These are phyloP conservation scores for Ceratocystis cacaofunesta DNA, from an alignment of 2,329 filamentous ascomycete species.

Conservation along the genomic window DNA sequence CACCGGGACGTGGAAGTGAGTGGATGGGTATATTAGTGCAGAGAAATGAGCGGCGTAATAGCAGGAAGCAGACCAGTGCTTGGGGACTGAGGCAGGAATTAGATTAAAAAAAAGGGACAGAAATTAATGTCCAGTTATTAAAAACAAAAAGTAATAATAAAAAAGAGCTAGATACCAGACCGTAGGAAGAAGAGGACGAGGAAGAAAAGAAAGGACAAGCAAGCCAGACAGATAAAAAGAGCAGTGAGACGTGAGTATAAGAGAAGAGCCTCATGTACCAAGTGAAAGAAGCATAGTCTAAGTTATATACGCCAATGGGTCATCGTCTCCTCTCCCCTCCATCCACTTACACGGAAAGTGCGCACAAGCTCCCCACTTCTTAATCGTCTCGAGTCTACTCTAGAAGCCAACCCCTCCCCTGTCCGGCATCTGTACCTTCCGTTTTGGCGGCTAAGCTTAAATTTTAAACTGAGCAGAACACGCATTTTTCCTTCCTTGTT, in stretches of 20 bases:
- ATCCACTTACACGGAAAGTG: no score
- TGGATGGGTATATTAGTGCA: conserved; percentile 20
- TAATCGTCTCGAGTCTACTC: not conserved
- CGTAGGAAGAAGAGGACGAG: conserved; percentile 16
- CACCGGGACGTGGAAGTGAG: conserved; percentile 22
- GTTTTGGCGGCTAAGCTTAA: conserved; percentile 5
- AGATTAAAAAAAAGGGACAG: conserved; percentile 19
- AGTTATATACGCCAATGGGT: no score
- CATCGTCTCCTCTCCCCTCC: no score
- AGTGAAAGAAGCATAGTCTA: not conserved
- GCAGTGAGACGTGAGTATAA: not conserved
- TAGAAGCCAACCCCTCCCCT: not conserved
- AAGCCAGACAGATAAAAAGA: conserved; percentile 9
- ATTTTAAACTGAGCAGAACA: not conserved
- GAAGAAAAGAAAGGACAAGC: conserved; percentile 17
- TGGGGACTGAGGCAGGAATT: conserved; percentile 23
- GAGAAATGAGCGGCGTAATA: conserved; percentile 20
- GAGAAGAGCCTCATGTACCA: not conserved
- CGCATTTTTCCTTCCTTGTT: not conserved
- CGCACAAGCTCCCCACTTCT: not conserved
- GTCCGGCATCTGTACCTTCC: not conserved
- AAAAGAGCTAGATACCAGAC: conserved; percentile 18
- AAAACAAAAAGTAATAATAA: conserved; percentile 19
- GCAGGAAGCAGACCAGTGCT: conserved; percentile 38
- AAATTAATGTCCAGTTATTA: conserved; percentile 21